Evolutionary conservation across 305 asterid genomes (phyloP).

Genomic region (Nicotiana rustica): DNA sequence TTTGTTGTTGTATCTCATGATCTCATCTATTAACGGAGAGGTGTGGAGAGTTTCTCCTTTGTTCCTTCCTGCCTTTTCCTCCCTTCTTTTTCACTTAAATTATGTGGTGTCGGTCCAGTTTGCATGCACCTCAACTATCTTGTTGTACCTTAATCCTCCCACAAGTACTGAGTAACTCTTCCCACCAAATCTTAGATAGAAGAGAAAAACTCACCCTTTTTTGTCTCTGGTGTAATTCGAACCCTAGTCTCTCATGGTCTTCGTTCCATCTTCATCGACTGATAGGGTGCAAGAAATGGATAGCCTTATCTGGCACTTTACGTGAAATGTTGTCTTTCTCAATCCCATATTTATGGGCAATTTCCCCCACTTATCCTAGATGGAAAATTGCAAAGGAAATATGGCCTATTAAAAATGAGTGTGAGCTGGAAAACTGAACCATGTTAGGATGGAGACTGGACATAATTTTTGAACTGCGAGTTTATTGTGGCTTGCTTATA

Average conservation of each 20-base stretch:
- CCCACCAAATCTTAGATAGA: neutral
- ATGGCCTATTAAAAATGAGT: neutral
- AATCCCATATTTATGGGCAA: neutral
- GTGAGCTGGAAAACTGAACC: neutral
- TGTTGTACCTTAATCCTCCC: neutral
- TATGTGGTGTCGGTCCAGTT: neutral
- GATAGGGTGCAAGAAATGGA: neutral
- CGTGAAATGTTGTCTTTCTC: neutral
- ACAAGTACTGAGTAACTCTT: neutral
- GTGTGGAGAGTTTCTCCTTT: neutral
- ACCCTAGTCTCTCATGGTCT: neutral
- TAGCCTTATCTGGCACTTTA: neutral
- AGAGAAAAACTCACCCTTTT: neutral
- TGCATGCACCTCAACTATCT: neutral
- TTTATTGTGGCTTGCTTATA: neutral
- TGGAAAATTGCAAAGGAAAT: neutral
- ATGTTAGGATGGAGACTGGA: neutral
- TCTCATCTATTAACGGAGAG: neutral
- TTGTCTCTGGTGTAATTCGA: neutral
- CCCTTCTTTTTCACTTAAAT: too few species aligned
- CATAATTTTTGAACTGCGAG: neutral
- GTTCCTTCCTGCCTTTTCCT: neutral
- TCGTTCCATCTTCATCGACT: too few species aligned
- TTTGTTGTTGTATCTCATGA: neutral
- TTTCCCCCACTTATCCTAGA: neutral